Base-by-base conservation (phyloP, 495 filamentous ascomycete species). In the Parathielavia appendiculata region DNA sequence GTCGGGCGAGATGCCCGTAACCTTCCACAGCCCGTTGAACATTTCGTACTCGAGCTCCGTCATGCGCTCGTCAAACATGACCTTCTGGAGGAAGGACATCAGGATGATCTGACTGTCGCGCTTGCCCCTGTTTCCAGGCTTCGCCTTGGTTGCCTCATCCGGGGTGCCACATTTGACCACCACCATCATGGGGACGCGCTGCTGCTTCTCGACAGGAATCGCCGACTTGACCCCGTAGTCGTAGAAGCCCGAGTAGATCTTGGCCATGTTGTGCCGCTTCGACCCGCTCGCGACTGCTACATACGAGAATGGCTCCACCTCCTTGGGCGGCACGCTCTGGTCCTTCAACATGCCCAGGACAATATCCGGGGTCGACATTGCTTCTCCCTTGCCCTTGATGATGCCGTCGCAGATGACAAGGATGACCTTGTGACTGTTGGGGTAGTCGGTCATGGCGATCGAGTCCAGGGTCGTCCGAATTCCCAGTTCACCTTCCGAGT, bases 11-110 rank as follows among this genome's bases (percentile, higher is more conserved):
- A 99, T 96, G 35, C 95, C 95, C 6, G 95, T 99, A 43, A 97
- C 87, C 66, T 95, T 95, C 92, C 92, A 99, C 58, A 99, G 80
- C 38, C 93, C 95, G 66, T 97, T 99, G 77, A 97, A 97, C 88
- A 99, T 97, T 67, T 99, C 95, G 63, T 91, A 99, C 69, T 99
- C 95, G n/a, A 99, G 83, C 69, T 99, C 92, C 5, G 95, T 97
- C 95, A 99, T 99, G 39, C 95, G 88, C 72, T 99, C 95, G 69
- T 99, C 95, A 69, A 99, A 99, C 95, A 99, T 99, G 61, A 99
- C 93, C 74, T 99, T 99, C 71, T 99, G 95, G 64, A 99, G 76
- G 81, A 99, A 99, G 19, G 91, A 95, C 95, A 99, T 99, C 49
- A 99, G 75, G 64, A 99, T 92, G 68, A 99, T 97, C 73, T 99